Evolutionary conservation across 1,284 basidiomycete species (phyloP).

Genomic region (Rugiboletus extremiorientalis): DNA sequence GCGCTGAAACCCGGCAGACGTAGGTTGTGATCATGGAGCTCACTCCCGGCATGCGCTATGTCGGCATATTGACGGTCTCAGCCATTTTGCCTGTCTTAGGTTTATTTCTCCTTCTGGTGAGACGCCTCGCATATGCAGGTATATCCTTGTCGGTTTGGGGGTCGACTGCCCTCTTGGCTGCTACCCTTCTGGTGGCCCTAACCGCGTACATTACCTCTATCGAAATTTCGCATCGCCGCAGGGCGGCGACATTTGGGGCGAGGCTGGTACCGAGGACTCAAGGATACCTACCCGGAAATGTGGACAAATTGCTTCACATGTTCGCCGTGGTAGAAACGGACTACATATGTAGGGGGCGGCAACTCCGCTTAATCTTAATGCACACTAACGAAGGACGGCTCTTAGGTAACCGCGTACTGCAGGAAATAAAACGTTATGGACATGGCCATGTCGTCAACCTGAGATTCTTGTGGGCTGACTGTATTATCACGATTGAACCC

Average conservation of each 20-base stretch:
- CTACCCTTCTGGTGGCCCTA: constrained; percentile 1
- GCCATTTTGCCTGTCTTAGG: constrained; percentile 11
- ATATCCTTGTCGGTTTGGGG: constrained; percentile 10
- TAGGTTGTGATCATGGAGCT: constrained; percentile 14
- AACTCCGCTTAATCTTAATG: not conserved
- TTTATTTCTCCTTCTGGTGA: constrained; percentile 13
- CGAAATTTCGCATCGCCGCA: constrained; percentile 15
- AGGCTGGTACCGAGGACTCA: constrained; percentile 19
- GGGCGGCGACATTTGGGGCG: constrained; percentile 21
- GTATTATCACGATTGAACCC: constrained; percentile 37
- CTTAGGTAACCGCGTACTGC: constrained; percentile 12
- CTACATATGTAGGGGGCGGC: constrained; percentile 30
- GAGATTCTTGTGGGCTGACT: constrained; percentile 34
- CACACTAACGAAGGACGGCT: not conserved
- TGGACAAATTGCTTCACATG: constrained; percentile 22
- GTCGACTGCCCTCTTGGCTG: constrained; percentile 4
- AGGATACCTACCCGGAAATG: constrained; percentile 27
- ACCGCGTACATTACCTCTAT: not conserved
- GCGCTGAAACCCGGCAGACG: not conserved
- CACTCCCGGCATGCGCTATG: constrained; percentile 26
- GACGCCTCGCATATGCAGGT: constrained; percentile 6
- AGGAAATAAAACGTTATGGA: constrained; percentile 20
- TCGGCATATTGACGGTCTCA: constrained; percentile 12
- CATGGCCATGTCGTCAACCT: constrained; percentile 28
- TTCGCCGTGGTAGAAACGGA: constrained; percentile 15